These are phyloP conservation scores for Neotropicomus parvogracilis DNA, from an alignment of 1,284 basidiomycete genomes.

Conservation along the genomic window DNA sequence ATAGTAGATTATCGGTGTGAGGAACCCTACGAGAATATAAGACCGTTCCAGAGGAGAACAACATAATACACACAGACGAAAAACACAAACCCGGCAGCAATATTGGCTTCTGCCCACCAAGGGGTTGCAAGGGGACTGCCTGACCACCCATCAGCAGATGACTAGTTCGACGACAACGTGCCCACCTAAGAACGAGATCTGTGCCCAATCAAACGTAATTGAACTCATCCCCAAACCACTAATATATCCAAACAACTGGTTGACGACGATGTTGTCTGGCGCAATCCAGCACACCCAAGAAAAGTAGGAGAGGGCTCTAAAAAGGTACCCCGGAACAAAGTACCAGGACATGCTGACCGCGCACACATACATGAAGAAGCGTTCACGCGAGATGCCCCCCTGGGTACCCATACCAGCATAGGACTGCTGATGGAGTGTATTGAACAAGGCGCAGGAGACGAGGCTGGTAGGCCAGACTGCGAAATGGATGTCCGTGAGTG, in stretches of 20 bases:
- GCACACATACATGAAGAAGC: slow-evolving; percentile 72
- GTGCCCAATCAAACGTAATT: slow-evolving; percentile 69
- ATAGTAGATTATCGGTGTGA: slow-evolving; percentile 68
- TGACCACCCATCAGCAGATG: slow-evolving; percentile 5
- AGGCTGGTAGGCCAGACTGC: slow-evolving; percentile 84
- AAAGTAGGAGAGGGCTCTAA: slow-evolving; percentile 59
- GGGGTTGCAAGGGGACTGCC: slow-evolving; percentile 59
- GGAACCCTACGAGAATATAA: slow-evolving; percentile 40
- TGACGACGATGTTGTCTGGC: slow-evolving; percentile 63
- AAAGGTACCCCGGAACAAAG: slow-evolving; percentile 69
- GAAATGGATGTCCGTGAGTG: slow-evolving; percentile 1
- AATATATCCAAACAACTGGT: slow-evolving; percentile 76
- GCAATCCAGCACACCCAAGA: slow-evolving; percentile 79
- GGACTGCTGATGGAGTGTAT: slow-evolving; percentile 61
- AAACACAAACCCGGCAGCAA: slow-evolving; percentile 73
- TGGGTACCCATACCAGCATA: slow-evolving; percentile 60
- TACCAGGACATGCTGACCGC: slow-evolving; percentile 63
- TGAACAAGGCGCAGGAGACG: slow-evolving; percentile 80
- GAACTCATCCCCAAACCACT: slow-evolving; percentile 72
- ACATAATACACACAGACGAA: slow-evolving; percentile 51
- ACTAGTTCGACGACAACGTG: not conserved
- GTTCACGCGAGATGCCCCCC: slow-evolving; percentile 68
- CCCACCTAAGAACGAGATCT: slow-evolving; percentile 46
- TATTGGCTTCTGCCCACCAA: slow-evolving; percentile 81
- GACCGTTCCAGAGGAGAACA: not conserved